Evolutionary conservation across 1,284 basidiomycete species (phyloP), one percentile per base, ranked within the genome.

Genomic region (Sporisorium iseilematis-ciliati): DNA sequence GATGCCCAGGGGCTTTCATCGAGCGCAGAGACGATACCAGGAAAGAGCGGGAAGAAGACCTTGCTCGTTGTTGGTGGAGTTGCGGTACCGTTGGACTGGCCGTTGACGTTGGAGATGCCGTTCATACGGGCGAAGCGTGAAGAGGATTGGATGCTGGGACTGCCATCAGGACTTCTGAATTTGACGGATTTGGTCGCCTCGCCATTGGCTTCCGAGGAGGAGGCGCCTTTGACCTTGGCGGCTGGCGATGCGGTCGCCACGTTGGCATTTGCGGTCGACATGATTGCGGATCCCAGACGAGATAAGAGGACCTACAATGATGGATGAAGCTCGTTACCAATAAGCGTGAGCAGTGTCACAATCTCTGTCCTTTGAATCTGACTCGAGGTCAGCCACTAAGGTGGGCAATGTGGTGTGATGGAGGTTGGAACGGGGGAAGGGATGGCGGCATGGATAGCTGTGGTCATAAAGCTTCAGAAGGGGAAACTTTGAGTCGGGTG

Each of bases 1-100:
- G 72, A 75, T 2, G 63, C 21, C 72, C 72, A 75, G 1, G 72
- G 72, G n/a, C 59, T 65, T 18, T 75, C 63, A 26, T 64, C 72
- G 20, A 65, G 57, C 1, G 66, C 66, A 1, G 72, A 75, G 21
- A 63, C 57, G 42, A 69, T 52, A 23, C 72, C 72, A 4, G 72
- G 72, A 25, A 69, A 61, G 18, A 75, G 63, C 2, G 72, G 66
- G 52, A 59, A 65, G 56, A 75, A 65, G 35, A 46, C 25, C 26
- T 56, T 62, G 63, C 62, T 71, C 6, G 48, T 23, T 2, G 50
- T 11, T 12, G 62, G 55, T 18, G 53, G 33, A n/a, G 26, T 60
- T 10, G 35, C 20, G 18, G 18, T 58, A 18, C 11, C 20, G 21
- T 55, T 31, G 45, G 29, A 18, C 6, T 35, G 29, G 3, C 21